Conservation (phyloP, 148 eudicot species). For the Fagopyrum homotropicum region DNA sequence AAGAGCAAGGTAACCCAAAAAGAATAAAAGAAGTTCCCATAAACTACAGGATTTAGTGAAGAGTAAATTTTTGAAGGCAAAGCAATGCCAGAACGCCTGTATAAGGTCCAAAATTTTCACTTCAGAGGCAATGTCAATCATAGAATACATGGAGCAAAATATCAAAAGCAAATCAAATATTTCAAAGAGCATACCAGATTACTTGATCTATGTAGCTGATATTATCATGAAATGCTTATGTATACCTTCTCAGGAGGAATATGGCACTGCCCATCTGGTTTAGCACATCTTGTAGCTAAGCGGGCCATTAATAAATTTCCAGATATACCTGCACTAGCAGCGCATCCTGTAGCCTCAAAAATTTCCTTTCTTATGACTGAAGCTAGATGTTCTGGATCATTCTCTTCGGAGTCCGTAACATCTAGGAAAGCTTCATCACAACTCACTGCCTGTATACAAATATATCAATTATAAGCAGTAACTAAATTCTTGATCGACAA, state of each 20-base stretch:
- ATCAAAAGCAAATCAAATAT: background rate
- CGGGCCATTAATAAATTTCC: conserved; percentile 92
- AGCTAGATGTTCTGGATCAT: conserved; percentile 64
- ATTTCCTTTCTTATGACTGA: conserved; percentile 82
- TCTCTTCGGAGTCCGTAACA: conserved; percentile 49
- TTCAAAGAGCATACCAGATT: background rate
- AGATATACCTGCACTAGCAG: conserved; percentile 87
- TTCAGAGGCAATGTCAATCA: background rate
- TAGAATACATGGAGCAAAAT: background rate
- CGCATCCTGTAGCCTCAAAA: conserved; percentile 70
- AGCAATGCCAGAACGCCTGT: background rate
- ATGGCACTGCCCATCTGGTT: conserved; percentile 83
- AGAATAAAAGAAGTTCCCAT: background rate
- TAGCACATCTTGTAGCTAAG: conserved; percentile 88
- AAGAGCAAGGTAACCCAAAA: background rate
- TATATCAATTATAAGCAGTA: background rate
- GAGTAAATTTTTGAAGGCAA: background rate
- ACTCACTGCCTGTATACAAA: conserved; percentile 70
- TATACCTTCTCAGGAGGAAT: conserved; percentile 70
- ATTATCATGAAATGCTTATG: background rate
- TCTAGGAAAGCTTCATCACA: conserved; percentile 99
- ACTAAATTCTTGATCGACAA: background rate
- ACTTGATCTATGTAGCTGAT: background rate
- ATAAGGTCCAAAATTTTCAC: background rate
- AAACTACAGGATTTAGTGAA: background rate